Conservation (phyloP, 2,329 filamentous ascomycete genomes). For the Fusarium acutatum region DNA sequence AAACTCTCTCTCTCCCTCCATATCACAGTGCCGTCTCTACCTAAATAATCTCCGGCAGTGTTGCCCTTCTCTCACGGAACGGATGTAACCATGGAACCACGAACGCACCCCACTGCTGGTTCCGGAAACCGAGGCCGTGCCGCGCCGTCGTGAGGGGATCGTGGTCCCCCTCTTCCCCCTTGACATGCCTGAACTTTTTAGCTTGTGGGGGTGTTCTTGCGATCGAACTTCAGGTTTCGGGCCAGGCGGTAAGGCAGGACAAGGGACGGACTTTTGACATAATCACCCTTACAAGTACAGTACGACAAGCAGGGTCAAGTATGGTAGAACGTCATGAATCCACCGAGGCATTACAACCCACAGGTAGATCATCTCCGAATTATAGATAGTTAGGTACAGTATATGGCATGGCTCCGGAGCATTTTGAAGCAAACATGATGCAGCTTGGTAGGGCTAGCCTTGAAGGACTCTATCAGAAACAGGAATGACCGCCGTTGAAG, state of each 20-base stretch:
- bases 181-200: not conserved
- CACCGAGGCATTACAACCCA: not conserved
- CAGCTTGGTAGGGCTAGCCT: conserved; percentile 23
- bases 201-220: not conserved
- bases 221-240: not conserved
- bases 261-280: not conserved
- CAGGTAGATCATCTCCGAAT: not conserved
- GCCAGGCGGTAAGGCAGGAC: conserved; percentile 1
- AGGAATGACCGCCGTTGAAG: not conserved
- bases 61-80: conserved; percentile 1
- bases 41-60: conserved; percentile 34
- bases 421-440: not conserved
- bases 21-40: not conserved
- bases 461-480: conserved; percentile 8
- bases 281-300: not conserved
- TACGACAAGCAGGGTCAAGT: not conserved
- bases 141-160: conserved; percentile 15
- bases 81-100: conserved; percentile 20
- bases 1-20: not conserved
- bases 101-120: conserved; percentile 39
- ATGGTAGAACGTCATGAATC: conserved; percentile 3
- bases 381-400: not conserved
- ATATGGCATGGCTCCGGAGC: not conserved
- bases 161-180: not conserved
- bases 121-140: conserved; percentile 34